Percentiles rank a stretch among this genome's conserved stretches.
Evolutionary conservation across 352 stramenopile genomes (phyloP).

Genomic region (Aphanomyces invadans): DNA sequence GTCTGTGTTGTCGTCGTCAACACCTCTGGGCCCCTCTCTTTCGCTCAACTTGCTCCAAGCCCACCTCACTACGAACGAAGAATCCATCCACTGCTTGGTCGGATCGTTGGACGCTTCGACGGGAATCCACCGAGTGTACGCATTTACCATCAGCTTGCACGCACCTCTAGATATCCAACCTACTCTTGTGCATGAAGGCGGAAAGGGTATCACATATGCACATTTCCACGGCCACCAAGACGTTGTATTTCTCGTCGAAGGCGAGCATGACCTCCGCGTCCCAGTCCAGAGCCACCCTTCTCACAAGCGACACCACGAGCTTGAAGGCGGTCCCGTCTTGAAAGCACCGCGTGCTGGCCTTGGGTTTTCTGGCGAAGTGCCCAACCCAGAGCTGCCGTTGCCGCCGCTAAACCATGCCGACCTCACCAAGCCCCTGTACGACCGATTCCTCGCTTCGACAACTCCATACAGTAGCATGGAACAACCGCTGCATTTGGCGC

Average conservation of each 20-base stretch:
- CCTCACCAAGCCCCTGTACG: constrained; percentile 39
- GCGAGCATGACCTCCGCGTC: constrained; percentile 39
- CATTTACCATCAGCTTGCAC: constrained; percentile 8
- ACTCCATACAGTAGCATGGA: constrained; percentile 69
- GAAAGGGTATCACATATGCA: constrained; percentile 27
- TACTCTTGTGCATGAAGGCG: constrained; percentile 2
- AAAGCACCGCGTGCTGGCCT: constrained; percentile 68
- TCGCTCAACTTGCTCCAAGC: constrained; percentile 8
- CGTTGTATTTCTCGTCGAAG: constrained; percentile 52
- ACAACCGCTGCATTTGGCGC: constrained; percentile 39
- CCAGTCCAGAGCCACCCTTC: constrained; percentile 2
- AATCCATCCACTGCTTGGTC: constrained; percentile 1
- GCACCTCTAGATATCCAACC: neutral
- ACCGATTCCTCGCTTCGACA: constrained; percentile 75
- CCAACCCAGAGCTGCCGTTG: constrained; percentile 41
- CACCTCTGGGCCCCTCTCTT: neutral
- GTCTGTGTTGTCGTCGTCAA: neutral
- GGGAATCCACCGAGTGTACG: neutral
- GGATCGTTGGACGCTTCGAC: neutral
- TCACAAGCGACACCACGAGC: constrained; percentile 40
- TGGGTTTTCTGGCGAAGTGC: constrained; percentile 65
- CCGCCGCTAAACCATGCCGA: constrained; percentile 29
- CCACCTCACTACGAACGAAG: neutral
- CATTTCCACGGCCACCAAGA: constrained; percentile 36
- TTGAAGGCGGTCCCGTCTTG: constrained; percentile 33